Conservation (phyloP, 2,329 filamentous ascomycete species). For the Fusarium subglutinans region DNA sequence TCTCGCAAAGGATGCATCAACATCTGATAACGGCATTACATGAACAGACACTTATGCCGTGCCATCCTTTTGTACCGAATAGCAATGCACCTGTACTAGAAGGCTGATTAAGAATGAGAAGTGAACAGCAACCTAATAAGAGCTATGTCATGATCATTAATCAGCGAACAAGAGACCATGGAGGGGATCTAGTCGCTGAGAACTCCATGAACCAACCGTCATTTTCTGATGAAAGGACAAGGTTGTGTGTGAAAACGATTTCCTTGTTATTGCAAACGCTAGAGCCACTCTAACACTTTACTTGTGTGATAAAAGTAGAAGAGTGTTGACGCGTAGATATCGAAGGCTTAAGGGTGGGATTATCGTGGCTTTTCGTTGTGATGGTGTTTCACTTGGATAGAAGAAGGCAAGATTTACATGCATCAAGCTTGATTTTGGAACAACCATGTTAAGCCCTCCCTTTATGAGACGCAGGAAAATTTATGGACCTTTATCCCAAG, state of each 20-base stretch:
- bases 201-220: not conserved
- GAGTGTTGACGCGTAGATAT: slow-evolving; percentile 19
- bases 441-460: not conserved
- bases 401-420: slow-evolving; percentile 10
- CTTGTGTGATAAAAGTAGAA: not conserved
- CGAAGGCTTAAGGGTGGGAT: not conserved
- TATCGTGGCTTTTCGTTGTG: not conserved
- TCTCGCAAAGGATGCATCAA: not conserved
- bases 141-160: not conserved
- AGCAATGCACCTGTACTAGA: not conserved
- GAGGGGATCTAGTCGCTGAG: not conserved
- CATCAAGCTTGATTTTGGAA: slow-evolving; percentile 7
- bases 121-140: not conserved
- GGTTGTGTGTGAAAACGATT: not conserved
- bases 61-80: not conserved
- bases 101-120: not conserved
- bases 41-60: not conserved
- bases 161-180: not conserved
- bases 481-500: not conserved
- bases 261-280: not conserved
- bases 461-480: not conserved
- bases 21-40: not conserved
- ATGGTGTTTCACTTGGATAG: slow-evolving; percentile 14
- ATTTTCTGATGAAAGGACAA: not conserved
- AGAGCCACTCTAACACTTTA: not conserved